Evolutionary conservation across 2,329 filamentous ascomycete genomes (phyloP), one percentile per base, ranked within the genome.

Genomic region (Ascochyta clinopodiicola): DNA sequence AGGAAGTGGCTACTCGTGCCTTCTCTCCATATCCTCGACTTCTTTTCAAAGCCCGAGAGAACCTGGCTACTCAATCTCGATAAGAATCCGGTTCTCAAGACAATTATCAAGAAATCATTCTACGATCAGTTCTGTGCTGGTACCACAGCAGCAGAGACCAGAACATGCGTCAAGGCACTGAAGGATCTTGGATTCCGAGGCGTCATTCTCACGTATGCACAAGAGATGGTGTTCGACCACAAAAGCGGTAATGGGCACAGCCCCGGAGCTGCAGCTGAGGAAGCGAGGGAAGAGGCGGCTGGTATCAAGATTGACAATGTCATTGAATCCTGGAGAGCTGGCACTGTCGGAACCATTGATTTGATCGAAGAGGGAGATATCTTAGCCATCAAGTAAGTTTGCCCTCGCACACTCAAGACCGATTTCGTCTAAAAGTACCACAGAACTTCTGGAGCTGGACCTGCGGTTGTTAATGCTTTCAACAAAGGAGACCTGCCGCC

Each of bases 111-210:
- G 71, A 84, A 88, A 70, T 95, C 91, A 0, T 90, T 96, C 64
- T 96, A 96, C 75, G 86, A 87, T 36, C 93, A 96, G 68, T 96
- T 96, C 73, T 96, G 93, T 74, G 91, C 91, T 0, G 93, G 93
- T 36, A 89, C 92, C 73, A 89, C 85, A 39, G 80, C 83, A 1
- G 63, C 72, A 3, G 90, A 96, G 74, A 89, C 96, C 4, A 80
- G 80, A 44, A 77, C 74, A 35, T 73, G 69, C 25, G 92, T 89
- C 0, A 84, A 92, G 34, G 70, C 81, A 2, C 78, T 82, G 4
- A 81, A 96, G 13, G 91, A 91, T 74, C 74, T 81, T 31, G 93
- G 93, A 1, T 96, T 91, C 71, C 85, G 84, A 19, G 93, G 92
- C 10, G 89, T 96, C 4, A 93, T 96, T 56, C 80, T 96, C 39